These are phyloP conservation scores for Umbilicus rupestris DNA, from an alignment of 164 flowering plant genomes.

Conservation along the genomic window DNA sequence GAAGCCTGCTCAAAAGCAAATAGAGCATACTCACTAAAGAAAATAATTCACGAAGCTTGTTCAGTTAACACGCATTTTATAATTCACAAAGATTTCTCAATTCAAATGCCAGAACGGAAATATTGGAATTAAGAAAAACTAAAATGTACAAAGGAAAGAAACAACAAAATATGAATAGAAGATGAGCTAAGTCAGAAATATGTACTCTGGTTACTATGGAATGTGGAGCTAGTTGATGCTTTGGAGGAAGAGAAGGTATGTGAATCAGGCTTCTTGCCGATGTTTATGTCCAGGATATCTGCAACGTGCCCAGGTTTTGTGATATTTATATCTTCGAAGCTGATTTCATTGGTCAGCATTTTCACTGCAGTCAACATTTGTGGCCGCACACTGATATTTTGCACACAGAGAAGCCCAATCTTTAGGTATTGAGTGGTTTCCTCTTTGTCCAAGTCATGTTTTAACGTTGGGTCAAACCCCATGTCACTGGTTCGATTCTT, in stretches of 20 bases:
- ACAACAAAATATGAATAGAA: neutral
- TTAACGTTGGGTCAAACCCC: too few relatives aligned
- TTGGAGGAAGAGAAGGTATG: conserved; percentile 15
- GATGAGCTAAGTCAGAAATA: conserved; percentile 6
- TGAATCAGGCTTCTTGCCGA: conserved; percentile 15
- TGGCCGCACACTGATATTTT: conserved; percentile 46
- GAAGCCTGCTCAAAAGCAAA: too few relatives aligned
- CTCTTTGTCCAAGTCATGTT: conserved; percentile 26
- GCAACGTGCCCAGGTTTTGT: conserved; percentile 34
- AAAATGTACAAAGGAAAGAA: neutral
- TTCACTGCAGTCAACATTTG: conserved; percentile 35
- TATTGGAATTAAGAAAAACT: neutral
- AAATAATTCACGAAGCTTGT: too few relatives aligned
- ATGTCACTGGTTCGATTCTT: too few relatives aligned
- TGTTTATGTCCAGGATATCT: conserved; percentile 42
- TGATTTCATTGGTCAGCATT: conserved; percentile 32
- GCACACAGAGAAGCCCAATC: conserved; percentile 62
- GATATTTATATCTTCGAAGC: conserved; percentile 20
- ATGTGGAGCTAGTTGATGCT: conserved; percentile 9
- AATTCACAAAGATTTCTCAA: too few relatives aligned
- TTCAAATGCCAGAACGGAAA: neutral
- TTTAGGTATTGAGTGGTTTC: conserved; percentile 44
- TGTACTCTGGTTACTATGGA: conserved; percentile 9
- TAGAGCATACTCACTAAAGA: too few relatives aligned
- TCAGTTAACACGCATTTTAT: too few relatives aligned